Evolutionary conservation across 169 alveolate species (phyloP), one percentile per base, ranked within the genome.

Genomic region (Amoebophrya sp.): DNA sequence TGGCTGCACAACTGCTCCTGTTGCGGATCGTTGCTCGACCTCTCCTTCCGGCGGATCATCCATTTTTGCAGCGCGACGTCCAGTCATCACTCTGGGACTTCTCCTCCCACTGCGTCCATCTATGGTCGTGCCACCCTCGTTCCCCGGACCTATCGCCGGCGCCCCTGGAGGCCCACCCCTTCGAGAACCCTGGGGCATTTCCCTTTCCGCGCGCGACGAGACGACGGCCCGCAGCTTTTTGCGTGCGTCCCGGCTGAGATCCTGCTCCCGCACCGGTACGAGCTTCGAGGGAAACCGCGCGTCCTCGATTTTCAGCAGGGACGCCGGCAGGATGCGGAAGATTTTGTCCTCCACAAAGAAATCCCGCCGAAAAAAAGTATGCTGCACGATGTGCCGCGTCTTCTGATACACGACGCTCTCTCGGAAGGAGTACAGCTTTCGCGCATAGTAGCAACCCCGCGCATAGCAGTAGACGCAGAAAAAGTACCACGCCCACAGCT

Each of bases 331-430:
- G 32, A 66, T 66, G 83, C 83, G 83, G 32, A 66, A 25, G 18
- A 66, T 66, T 25, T 66, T 66, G 83, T 66, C 83, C 83, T 66
- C 83, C 32, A 66, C 83, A n/a, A 66, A 66, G 18, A 66, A 66
- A 25, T 66, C 83, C 1, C 83, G 83, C 83, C 83, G 29, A 7
- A 18, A 66, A 66, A 2, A 66, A 66, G 83, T 25, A 25, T 66
- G 83, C 38, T n/a, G 83, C 38, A 66, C 83, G 83, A 66, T 25
- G 35, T 66, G 83, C 38, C 29, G 10, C 10, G 83, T n/a, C 32
- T 66, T 66, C 10, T 25, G 83, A 3, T 1, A 66, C 83, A 2
- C 1, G 10, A 25, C 32, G 35, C 35, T 12, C 29, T n/a, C 38
- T 25, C 83, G 83, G 35, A 66, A 7, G 35, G 1, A 25, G 35